These are phyloP conservation scores for Claviceps fusiformis DNA, from an alignment of 2,329 filamentous ascomycete species.

Conservation along the genomic window DNA sequence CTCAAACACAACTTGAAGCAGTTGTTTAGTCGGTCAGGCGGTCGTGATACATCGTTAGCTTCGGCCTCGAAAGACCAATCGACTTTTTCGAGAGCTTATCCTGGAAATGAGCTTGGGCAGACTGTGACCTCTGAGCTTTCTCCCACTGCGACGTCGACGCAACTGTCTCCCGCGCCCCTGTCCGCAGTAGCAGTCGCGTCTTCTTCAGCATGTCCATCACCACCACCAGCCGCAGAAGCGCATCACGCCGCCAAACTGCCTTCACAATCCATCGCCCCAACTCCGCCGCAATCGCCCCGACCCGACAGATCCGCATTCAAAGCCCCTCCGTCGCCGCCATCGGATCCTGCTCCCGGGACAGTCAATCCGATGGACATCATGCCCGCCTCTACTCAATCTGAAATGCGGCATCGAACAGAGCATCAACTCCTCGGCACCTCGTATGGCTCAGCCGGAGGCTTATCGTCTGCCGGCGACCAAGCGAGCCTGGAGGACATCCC, in stretches of 20 bases:
- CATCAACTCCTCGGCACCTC: conserved; percentile 20
- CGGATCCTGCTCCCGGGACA: conserved; percentile 28
- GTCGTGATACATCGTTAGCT: conserved; percentile 16
- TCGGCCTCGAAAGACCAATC: conserved; percentile 5
- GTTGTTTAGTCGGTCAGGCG: conserved; percentile 22
- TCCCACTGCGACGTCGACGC: too few species aligned
- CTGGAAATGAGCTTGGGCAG: too few species aligned
- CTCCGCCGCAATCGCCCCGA: conserved; percentile 1
- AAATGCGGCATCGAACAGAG: conserved; percentile 24
- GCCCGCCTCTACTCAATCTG: conserved; percentile 26
- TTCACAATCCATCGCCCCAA: background rate
- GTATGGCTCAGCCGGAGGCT: conserved; percentile 12
- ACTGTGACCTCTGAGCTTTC: too few species aligned
- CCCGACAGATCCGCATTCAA: conserved; percentile 5
- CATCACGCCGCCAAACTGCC: background rate
- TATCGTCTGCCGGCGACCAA: conserved; percentile 2
- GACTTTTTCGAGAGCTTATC: too few species aligned
- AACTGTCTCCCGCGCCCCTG: too few species aligned
- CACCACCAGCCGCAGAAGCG: background rate
- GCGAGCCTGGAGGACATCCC: background rate
- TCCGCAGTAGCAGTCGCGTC: too few species aligned
- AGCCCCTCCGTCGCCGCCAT: conserved; percentile 17
- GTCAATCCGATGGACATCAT: conserved; percentile 42
- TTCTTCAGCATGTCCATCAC: too few species aligned
- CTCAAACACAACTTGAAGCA: conserved; percentile 22